Percentiles rank a stretch among this genome's conserved stretches.
These are phyloP conservation scores for Phialocephala sp. DNA, from an alignment of 2,329 filamentous ascomycete species.

Conservation along the genomic window DNA sequence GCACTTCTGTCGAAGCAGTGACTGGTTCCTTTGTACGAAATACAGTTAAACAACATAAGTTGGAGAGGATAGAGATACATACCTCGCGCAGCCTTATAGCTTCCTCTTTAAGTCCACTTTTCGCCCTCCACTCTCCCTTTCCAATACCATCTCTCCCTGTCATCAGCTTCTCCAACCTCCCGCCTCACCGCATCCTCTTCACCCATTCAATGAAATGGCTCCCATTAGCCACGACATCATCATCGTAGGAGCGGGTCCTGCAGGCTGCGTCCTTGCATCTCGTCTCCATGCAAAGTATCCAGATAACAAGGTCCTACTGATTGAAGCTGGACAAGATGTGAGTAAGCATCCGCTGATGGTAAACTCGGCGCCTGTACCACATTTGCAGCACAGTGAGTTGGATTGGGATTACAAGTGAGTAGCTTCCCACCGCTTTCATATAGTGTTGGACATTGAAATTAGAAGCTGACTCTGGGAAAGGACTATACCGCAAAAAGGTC, in stretches of 20 bases:
- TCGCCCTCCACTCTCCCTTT: too few species aligned
- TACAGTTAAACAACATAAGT: background rate
- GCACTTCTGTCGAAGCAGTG: background rate
- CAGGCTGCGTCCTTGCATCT: constrained; percentile 46
- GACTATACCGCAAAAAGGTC: constrained; percentile 41
- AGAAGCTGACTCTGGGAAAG: background rate
- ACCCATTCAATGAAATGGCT: background rate
- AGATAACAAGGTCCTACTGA: constrained; percentile 45
- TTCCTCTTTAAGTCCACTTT: too few species aligned
- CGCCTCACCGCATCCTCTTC: background rate
- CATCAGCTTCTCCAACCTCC: too few species aligned
- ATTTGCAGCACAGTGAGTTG: constrained; percentile 20
- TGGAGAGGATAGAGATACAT: too few species aligned
- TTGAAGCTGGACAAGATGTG: constrained; percentile 48
- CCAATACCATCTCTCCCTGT: too few species aligned
- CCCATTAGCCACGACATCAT: constrained; percentile 40
- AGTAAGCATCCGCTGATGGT: constrained; percentile 21
- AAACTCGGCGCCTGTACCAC: background rate
- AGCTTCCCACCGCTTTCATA: too few species aligned
- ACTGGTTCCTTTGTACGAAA: background rate
- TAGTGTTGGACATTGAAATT: background rate
- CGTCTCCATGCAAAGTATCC: constrained; percentile 40
- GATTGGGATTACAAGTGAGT: constrained; percentile 45
- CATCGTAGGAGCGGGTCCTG: constrained; percentile 47
- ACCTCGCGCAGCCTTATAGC: too few species aligned